Evolutionary conservation across 192 early-diverging fungal species (phyloP), one percentile per base, ranked within the genome.

Genomic region (Piromyces finnis): DNA sequence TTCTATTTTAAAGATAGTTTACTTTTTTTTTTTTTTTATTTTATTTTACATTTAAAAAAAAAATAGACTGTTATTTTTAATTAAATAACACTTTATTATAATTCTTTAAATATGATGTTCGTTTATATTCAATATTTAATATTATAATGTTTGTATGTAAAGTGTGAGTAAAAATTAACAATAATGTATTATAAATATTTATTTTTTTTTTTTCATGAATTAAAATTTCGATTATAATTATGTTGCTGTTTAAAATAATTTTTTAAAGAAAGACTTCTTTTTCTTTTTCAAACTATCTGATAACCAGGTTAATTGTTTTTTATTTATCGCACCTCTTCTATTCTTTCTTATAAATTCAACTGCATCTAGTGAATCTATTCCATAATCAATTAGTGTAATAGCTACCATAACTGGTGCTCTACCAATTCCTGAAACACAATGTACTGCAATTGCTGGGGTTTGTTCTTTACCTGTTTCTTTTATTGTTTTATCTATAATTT

Each of bases 311-410:
- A 51, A 51, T 51, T 51, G 41, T 51, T 51, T 51, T 51, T 51
- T 51, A 51, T 51, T 51, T 51, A 51, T 51, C 17, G 92, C 94
- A 2, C 94, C 94, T 28, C 93, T 88, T n/a, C 93, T 82, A 28
- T 87, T 81, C 80, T 90, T 86, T 77, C 94, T 86, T 28, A 95
- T 89, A 84, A 85, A 94, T 29, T 86, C 86, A 41, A 95, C 92
- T 68, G 92, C 88, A 81, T 95, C 94, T 41, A 95, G 84, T 29
- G 92, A 87, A 4, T 87, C 82, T 89, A 95, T 90, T 28, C 94
- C 94, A 78, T 89, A 88, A 80, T 95, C 94, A 78, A 95, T 92
- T 77, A 95, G 83, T 14, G 94, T 92, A 82, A 95, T 91, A 3
- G 93, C 93, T 22, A 95, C 92, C 51, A 93, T 79, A 12, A 93